phyloP scores from a whole-genome alignment of 2,329 filamentous ascomycete species.

The Laburnicola sp. region DNA sequence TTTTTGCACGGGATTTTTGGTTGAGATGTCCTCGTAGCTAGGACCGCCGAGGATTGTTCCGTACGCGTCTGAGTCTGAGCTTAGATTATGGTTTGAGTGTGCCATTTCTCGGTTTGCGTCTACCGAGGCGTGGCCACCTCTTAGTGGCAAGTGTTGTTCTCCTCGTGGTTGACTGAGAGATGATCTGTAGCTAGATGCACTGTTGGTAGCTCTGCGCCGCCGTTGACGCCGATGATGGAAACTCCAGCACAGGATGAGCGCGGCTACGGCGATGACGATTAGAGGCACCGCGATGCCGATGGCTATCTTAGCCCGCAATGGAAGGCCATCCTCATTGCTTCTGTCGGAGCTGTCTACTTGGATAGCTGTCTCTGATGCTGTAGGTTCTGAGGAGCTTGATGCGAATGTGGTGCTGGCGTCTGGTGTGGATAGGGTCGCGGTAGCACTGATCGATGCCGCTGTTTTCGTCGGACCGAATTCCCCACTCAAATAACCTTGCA shows the following conservation, averaged over 20 bases:
- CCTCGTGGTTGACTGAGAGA: background rate
- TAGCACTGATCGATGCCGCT: slow-evolving; percentile 5
- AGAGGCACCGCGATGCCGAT: slow-evolving; percentile 51
- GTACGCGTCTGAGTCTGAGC: slow-evolving; percentile 7
- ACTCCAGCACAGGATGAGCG: slow-evolving; percentile 8
- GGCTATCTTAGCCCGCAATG: slow-evolving; percentile 15
- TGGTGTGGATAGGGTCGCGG: slow-evolving; percentile 1
- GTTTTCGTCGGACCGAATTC: slow-evolving; percentile 15
- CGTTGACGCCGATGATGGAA: slow-evolving; percentile 5
- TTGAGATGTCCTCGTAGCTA: slow-evolving; percentile 10
- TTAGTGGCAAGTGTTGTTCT: slow-evolving; percentile 6
- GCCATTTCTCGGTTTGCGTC: background rate
- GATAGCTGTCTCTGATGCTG: slow-evolving; percentile 1
- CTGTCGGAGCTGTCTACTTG: background rate
- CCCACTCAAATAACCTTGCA: slow-evolving; percentile 15
- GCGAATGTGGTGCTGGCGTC: background rate
- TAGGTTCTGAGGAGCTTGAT: background rate
- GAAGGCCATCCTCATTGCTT: slow-evolving; percentile 6
- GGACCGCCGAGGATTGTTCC: slow-evolving; percentile 5
- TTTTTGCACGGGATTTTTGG: background rate
- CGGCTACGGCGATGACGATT: slow-evolving; percentile 58
- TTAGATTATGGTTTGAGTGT: background rate
- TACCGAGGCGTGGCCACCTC: slow-evolving; percentile 3
- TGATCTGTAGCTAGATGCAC: slow-evolving; percentile 1
- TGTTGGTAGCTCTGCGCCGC: background rate